Base-by-base conservation (phyloP, 176 grass and related monocot genomes). In the Saccharum spontaneum region DNA sequence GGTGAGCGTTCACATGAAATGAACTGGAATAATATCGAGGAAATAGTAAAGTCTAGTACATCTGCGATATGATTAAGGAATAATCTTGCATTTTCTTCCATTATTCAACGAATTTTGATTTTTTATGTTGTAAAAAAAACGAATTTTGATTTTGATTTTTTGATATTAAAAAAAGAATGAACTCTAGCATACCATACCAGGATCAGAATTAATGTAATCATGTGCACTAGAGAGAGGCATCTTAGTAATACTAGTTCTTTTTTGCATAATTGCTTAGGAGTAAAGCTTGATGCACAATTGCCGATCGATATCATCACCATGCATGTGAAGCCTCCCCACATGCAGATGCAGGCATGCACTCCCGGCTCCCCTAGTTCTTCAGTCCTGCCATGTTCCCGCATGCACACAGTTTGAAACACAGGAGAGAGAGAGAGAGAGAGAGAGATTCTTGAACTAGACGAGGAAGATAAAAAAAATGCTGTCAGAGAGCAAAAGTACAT, bases 271-370 rank as follows among this genome's bases (percentile, higher is more conserved):
- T 80, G 28, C 76, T 85, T 85, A 64, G 31, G 24, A 62, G 39
- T 8, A 81, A 52, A 66, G 74, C 39, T 77, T 34, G 6, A 64
- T 81, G 70, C 34, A 2, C 34, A 36, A 36, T 36, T 36, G 34
- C 59, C 59, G 59, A 62, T 62, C 59, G 59, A 62, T 62, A 62
- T 62, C n/a, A 85, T 71, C 50, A 43, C 54, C 52, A 65, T 79
- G 75, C 88, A 82, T 78, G 83, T 82, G 88, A 81, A 70, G 17
- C 78, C 71, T 86, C 50, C 65, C 77, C 78, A 82, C 78, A 54
- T 72, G 71, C 41, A 46, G 12, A 71, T 43, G 70, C 69, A 84
- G 15, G 59, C 74, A 16, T 79, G 59, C 69, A 85, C 64, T 69
- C 52, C 48, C 15, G 11, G 12, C 10, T 46, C 61, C 44, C 44